phyloP scores from a whole-genome alignment of 345 rosid genomes.

The Reutealis trisperma region DNA sequence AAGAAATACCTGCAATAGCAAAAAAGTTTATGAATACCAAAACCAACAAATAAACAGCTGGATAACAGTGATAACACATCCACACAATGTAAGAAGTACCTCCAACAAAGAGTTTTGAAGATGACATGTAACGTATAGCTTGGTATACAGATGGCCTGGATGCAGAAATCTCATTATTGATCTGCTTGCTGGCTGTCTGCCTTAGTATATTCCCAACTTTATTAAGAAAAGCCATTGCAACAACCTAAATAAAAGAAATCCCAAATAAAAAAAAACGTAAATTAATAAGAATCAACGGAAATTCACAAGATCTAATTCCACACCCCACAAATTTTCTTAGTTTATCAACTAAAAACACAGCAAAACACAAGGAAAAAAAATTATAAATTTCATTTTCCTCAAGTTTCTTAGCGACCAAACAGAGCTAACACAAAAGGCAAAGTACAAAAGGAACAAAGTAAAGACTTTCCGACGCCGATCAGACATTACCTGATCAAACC shows the following conservation, averaged over 20 bases:
- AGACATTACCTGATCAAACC: constrained; percentile 2
- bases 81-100: constrained; percentile 39
- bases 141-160: constrained; percentile 71
- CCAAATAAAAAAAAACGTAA: background rate
- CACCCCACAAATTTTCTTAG: background rate
- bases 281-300: background rate
- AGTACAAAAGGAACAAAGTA: background rate
- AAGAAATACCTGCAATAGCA: constrained; percentile 63
- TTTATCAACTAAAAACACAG: background rate
- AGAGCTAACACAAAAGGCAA: background rate
- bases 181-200: constrained; percentile 63
- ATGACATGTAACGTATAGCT: constrained; percentile 73
- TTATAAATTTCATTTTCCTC: too few species aligned
- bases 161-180: constrained; percentile 42
- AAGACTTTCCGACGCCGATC: background rate
- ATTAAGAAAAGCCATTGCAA: constrained; percentile 76
- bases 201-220: constrained; percentile 67
- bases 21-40: background rate
- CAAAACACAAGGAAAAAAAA: background rate
- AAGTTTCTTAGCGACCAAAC: background rate
- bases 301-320: background rate
- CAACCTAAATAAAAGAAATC: constrained; percentile 26
- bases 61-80: background rate
- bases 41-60: background rate
- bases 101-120: constrained; percentile 79